Evolutionary conservation across 2,329 filamentous ascomycete species (phyloP).

Genomic region (Apiospora rasikravindrae): DNA sequence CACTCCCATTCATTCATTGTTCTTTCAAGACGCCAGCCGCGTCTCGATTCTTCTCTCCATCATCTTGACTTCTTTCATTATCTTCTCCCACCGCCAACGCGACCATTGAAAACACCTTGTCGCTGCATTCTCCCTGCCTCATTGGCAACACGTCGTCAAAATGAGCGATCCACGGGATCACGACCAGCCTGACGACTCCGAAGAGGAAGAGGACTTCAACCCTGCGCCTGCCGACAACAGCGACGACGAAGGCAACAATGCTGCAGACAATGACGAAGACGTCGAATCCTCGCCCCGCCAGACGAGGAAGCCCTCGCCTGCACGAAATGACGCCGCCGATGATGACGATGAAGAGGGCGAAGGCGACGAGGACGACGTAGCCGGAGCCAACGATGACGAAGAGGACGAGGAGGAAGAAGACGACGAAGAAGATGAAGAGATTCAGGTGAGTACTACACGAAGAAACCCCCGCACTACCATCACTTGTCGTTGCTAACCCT

Average conservation of each 20-base stretch:
- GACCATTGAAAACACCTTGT: background rate
- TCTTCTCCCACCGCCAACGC: background rate
- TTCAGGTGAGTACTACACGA: slow-evolving; percentile 58
- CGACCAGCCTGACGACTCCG: slow-evolving; percentile 58
- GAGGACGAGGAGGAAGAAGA: slow-evolving; percentile 52
- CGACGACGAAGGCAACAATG: slow-evolving; percentile 66
- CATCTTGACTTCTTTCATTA: background rate
- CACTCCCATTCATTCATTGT: slow-evolving; percentile 10
- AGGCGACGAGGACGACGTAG: slow-evolving; percentile 43
- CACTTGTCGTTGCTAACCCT: background rate
- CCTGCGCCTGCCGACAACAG: slow-evolving; percentile 76
- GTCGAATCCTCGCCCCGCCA: slow-evolving; percentile 29
- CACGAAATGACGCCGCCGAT: slow-evolving; percentile 36
- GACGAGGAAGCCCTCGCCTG: slow-evolving; percentile 31
- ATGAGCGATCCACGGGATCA: slow-evolving; percentile 57
- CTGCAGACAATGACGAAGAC: slow-evolving; percentile 35
- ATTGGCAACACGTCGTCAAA: slow-evolving; percentile 28
- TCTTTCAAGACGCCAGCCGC: slow-evolving; percentile 9
- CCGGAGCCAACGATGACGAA: slow-evolving; percentile 53
- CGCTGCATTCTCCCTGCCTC: background rate
- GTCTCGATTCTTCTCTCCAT: slow-evolving; percentile 7
- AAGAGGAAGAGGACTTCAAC: slow-evolving; percentile 90
- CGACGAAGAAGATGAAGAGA: slow-evolving; percentile 63
- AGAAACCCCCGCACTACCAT: background rate
- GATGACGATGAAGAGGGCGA: slow-evolving; percentile 53